Conservation (phyloP, 2,329 filamentous ascomycete species). For the Penicillium expansum region DNA sequence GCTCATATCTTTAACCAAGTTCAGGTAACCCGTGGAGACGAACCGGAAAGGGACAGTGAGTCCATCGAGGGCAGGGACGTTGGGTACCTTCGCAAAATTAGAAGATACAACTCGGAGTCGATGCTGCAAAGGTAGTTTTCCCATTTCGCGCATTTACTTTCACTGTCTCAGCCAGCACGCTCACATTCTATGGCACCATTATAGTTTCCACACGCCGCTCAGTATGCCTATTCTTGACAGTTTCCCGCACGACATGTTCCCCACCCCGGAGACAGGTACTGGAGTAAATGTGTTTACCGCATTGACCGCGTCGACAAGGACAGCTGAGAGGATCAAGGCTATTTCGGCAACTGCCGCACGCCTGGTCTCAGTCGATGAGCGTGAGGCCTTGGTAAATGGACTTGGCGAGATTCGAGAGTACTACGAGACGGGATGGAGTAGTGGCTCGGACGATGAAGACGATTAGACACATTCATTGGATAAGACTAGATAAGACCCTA, state of each 20-base stretch:
- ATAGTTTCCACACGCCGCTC: constrained; percentile 46
- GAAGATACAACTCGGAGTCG: constrained; percentile 34
- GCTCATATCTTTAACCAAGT: constrained; percentile 38
- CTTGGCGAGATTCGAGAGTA: constrained; percentile 80
- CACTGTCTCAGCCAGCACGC: constrained; percentile 10
- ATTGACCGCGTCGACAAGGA: constrained; percentile 70
- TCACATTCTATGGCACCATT: background rate
- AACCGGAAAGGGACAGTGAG: constrained; percentile 15
- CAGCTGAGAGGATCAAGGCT: constrained; percentile 65
- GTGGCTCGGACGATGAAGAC: constrained; percentile 54
- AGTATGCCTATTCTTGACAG: constrained; percentile 78
- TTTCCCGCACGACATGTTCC: constrained; percentile 72
- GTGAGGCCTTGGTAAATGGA: constrained; percentile 78
- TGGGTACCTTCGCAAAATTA: constrained; percentile 30
- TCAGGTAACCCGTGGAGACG: constrained; percentile 32
- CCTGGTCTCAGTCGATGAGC: constrained; percentile 68
- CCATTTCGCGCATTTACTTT: background rate
- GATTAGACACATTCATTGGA: constrained; percentile 28
- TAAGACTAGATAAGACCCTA: background rate
- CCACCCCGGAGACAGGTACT: constrained; percentile 40
- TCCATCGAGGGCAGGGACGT: constrained; percentile 20
- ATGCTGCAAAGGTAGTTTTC: constrained; percentile 34
- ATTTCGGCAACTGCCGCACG: constrained; percentile 64
- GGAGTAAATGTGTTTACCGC: constrained; percentile 53
- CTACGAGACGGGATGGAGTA: constrained; percentile 85